Conservation (phyloP, 345 rosid species). For the Euclidium syriacum region DNA sequence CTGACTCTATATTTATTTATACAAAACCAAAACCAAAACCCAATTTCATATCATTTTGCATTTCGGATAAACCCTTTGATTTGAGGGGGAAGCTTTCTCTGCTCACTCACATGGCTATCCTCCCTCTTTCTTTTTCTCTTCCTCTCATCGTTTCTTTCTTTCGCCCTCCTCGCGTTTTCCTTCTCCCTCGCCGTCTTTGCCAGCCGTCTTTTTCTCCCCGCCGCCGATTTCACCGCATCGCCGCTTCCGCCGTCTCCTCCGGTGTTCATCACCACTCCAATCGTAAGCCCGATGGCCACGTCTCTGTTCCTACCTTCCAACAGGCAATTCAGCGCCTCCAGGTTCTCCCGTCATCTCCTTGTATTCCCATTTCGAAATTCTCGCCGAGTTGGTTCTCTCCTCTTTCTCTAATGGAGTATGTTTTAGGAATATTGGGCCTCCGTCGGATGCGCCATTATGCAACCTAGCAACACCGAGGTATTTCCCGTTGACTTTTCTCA, state of each 20-base stretch:
- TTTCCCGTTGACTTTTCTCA: background rate
- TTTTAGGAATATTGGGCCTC: conserved; percentile 94
- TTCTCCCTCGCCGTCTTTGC: conserved; percentile 21
- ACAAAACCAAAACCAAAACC: too few species aligned
- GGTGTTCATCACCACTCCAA: conserved; percentile 36
- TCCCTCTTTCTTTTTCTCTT: conserved; percentile 51
- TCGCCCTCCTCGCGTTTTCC: conserved; percentile 43
- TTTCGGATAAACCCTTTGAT: too few species aligned
- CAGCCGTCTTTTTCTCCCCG: conserved; percentile 19
- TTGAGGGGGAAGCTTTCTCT: too few species aligned
- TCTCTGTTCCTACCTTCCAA: conserved; percentile 65
- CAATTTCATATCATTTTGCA: too few species aligned
- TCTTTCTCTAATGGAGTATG: background rate
- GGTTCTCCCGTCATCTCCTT: conserved; percentile 24
- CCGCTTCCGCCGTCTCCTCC: conserved; percentile 39
- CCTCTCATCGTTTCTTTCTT: conserved; percentile 64
- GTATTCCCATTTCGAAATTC: background rate
- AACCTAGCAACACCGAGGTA: conserved; percentile 96
- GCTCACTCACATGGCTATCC: conserved; percentile 49
- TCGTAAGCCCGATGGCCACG: conserved; percentile 23
- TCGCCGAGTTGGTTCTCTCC: background rate
- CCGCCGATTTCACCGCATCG: conserved; percentile 31
- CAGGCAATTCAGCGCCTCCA: conserved; percentile 96
- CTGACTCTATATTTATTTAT: too few species aligned
- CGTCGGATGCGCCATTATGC: conserved; percentile 95